phyloP scores from a whole-genome alignment of 176 grass and related monocot species.

The Chloris gayana region DNA sequence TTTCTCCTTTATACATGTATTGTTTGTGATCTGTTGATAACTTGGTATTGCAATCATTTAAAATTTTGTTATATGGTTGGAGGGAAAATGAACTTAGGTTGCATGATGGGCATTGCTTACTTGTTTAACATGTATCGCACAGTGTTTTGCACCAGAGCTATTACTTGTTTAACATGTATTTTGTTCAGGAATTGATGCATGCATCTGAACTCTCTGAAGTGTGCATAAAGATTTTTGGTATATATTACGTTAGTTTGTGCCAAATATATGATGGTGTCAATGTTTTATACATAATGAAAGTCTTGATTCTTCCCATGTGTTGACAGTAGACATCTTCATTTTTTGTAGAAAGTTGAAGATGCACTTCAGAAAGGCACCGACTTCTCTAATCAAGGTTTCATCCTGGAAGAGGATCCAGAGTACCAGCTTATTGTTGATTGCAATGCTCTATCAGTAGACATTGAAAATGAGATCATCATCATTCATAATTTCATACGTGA shows the following conservation, averaged over 20 bases:
- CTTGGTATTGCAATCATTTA: not conserved
- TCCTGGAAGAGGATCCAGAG: constrained; percentile 79
- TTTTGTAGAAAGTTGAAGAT: constrained; percentile 77
- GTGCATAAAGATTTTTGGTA: constrained; percentile 8
- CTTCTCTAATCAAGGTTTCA: constrained; percentile 55
- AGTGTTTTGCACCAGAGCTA: not conserved
- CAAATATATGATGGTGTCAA: not conserved
- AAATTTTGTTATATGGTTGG: not conserved
- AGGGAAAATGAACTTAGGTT: not conserved
- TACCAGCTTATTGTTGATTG: constrained; percentile 93
- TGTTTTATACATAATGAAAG: not conserved
- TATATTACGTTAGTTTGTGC: not conserved
- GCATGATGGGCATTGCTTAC: not conserved
- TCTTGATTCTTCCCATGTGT: not conserved
- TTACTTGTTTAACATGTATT: constrained; percentile 12
- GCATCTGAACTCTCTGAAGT: not conserved
- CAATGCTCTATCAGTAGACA: constrained; percentile 87
- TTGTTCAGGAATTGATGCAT: not conserved
- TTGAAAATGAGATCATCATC: constrained; percentile 93
- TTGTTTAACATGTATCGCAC: not conserved
- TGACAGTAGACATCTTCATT: not conserved
- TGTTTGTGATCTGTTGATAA: not conserved
- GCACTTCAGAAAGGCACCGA: constrained; percentile 66
- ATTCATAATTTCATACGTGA: constrained; percentile 96
- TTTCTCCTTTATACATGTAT: constrained; percentile 4